phyloP scores from a whole-genome alignment of 2,329 filamentous ascomycete genomes.

The Macrophomina pseudophaseolina region DNA sequence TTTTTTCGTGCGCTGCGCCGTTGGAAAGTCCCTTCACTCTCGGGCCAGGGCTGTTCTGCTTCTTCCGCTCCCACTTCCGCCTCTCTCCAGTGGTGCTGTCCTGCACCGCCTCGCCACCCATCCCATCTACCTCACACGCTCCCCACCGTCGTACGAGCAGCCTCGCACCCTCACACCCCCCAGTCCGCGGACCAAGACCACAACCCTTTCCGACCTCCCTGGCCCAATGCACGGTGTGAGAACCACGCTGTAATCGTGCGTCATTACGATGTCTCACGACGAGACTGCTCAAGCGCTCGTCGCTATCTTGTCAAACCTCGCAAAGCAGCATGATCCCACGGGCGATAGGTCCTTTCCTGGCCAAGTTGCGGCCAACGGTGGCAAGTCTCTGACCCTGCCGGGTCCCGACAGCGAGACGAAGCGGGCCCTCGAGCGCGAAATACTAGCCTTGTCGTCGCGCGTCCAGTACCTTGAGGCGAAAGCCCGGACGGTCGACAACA shows the following conservation, averaged over 20 bases:
- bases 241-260: slow-evolving; percentile 35
- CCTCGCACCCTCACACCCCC: slow-evolving; percentile 10
- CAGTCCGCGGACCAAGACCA: slow-evolving; percentile 23
- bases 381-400: slow-evolving; percentile 70
- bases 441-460: slow-evolving; percentile 76
- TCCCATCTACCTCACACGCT: slow-evolving; percentile 21
- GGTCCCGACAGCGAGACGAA: slow-evolving; percentile 79
- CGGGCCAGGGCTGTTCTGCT: slow-evolving; percentile 18
- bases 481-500: slow-evolving; percentile 65
- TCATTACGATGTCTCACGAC: slow-evolving; percentile 36
- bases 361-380: slow-evolving; percentile 56
- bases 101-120: slow-evolving; percentile 15
- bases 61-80: slow-evolving; percentile 15
- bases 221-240: slow-evolving; percentile 28
- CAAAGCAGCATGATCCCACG: slow-evolving; percentile 51
- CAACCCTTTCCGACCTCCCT: slow-evolving; percentile 2
- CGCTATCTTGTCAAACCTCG: slow-evolving; percentile 54
- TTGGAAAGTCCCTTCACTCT: slow-evolving; percentile 15
- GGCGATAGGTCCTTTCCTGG: slow-evolving; percentile 52
- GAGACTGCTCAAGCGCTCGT: slow-evolving; percentile 46
- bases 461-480: slow-evolving; percentile 84
- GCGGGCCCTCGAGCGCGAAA: slow-evolving; percentile 77
- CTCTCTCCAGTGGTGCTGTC: slow-evolving; percentile 18
- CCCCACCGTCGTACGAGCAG: slow-evolving; percentile 27
- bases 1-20: slow-evolving; percentile 25